Conservation (phyloP, 495 filamentous ascomycete genomes). For the Penicillium waksmanii region DNA sequence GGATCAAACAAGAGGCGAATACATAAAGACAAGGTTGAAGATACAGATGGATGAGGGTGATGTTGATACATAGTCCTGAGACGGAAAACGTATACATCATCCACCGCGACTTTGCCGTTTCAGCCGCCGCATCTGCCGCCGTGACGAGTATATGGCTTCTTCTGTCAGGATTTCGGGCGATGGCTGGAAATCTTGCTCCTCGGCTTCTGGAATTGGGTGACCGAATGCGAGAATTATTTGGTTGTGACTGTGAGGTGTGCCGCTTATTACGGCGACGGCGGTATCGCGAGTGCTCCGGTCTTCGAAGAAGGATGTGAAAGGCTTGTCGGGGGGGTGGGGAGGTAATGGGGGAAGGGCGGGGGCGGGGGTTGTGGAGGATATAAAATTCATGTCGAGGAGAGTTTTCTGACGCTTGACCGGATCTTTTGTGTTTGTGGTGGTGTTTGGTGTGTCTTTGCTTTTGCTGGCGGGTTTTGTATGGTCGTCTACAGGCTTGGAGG, state of each 20-base stretch:
- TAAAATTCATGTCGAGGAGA: constrained; percentile 10
- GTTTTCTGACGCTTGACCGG: constrained; percentile 38
- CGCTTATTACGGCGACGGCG: constrained; percentile 63
- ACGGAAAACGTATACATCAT: neutral
- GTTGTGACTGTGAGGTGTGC: constrained; percentile 45
- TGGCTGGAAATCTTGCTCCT: constrained; percentile 71
- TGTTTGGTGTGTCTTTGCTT: constrained; percentile 7
- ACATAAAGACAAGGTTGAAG: neutral
- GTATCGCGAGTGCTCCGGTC: constrained; percentile 76
- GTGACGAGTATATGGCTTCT: constrained; percentile 67
- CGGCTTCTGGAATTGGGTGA: constrained; percentile 73
- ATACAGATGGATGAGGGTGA: neutral
- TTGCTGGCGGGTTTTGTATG: constrained; percentile 13
- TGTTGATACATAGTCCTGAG: neutral
- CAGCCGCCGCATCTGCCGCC: constrained; percentile 58
- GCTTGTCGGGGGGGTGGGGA: constrained; percentile 52
- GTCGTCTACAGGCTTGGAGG: constrained; percentile 7
- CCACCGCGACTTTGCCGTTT: constrained; percentile 42
- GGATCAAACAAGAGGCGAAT: constrained; percentile 18
- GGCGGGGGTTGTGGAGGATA: constrained; percentile 6
- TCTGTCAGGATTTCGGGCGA: constrained; percentile 70
- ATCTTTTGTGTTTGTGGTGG: constrained; percentile 17
- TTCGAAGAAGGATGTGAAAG: constrained; percentile 83
- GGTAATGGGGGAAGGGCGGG: constrained; percentile 62
- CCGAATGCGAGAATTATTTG: constrained; percentile 68